phyloP scores from a whole-genome alignment of 2,329 filamentous ascomycete genomes.

The Aspergillus eucalypticola region DNA sequence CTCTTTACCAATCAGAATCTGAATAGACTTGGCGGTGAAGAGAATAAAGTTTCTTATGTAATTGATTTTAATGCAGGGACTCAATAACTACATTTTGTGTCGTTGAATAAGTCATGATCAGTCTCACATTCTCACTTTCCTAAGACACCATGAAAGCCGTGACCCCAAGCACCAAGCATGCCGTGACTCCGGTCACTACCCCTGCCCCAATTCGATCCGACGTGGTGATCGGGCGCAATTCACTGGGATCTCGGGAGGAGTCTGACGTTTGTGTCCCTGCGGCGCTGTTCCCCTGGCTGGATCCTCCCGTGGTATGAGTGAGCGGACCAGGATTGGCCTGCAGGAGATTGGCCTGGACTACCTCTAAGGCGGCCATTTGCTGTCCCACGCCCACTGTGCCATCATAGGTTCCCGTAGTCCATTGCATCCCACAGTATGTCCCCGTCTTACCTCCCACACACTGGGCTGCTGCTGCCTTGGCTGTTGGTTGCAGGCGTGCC shows the following conservation, averaged over 20 bases:
- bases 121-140: neutral
- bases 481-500: constrained; percentile 55
- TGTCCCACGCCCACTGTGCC: constrained; percentile 39
- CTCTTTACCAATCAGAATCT: neutral
- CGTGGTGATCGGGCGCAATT: constrained; percentile 25
- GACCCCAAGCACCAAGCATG: constrained; percentile 17
- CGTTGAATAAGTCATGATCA: neutral
- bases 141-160: neutral
- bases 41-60: too few relatives aligned
- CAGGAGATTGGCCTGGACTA: constrained; percentile 58
- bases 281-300: constrained; percentile 46
- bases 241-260: constrained; percentile 21
- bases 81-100: neutral
- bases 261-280: constrained; percentile 31
- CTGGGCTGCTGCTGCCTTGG: constrained; percentile 51
- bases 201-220: constrained; percentile 31
- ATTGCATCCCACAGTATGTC: constrained; percentile 43
- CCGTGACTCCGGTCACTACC: constrained; percentile 33
- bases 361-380: constrained; percentile 50
- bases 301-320: constrained; percentile 56
- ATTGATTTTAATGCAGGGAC: neutral
- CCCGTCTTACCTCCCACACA: constrained; percentile 32
- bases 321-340: constrained; percentile 43
- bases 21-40: too few relatives aligned
- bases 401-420: constrained; percentile 36